A percentile compares a stretch with the other conserved stretches of the same genome.
phyloP scores from a whole-genome alignment of 495 filamentous ascomycete species.

The Penicillium pancosmium region DNA sequence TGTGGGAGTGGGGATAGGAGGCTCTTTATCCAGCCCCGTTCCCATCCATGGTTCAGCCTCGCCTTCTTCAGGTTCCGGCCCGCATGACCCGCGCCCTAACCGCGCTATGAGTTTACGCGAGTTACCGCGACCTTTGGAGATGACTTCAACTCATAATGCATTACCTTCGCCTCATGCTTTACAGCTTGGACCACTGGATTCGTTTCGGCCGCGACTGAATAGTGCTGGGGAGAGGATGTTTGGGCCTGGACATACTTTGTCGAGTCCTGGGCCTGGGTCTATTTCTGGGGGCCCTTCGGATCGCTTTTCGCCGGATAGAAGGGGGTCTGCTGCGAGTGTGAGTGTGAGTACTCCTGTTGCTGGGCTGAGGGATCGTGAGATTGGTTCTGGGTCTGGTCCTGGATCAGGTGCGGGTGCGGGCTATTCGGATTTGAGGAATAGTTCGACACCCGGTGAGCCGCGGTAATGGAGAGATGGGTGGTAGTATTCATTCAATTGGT shows the following conservation, averaged over 20 bases:
- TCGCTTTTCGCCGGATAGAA: slow-evolving; percentile 36
- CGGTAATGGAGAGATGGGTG: background rate
- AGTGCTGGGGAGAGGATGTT: slow-evolving; percentile 20
- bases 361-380: background rate
- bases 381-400: background rate
- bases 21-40: background rate
- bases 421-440: slow-evolving; percentile 1
- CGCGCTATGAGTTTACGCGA: slow-evolving; percentile 34
- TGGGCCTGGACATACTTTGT: background rate
- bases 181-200: slow-evolving; percentile 37
- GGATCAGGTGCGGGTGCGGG: background rate
- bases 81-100: slow-evolving; percentile 22
- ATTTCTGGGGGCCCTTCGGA: slow-evolving; percentile 23
- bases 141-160: slow-evolving; percentile 26
- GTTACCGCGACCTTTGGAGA: slow-evolving; percentile 33
- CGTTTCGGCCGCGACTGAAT: slow-evolving; percentile 27
- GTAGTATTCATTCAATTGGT: background rate
- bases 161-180: slow-evolving; percentile 38
- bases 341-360: background rate
- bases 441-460: background rate
- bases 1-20: background rate
- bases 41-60: background rate
- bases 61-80: slow-evolving; percentile 12
- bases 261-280: slow-evolving; percentile 13
- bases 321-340: slow-evolving; percentile 21